phyloP scores from a whole-genome alignment of 139 green algal genomes.

The Spirogloea muscicola region DNA sequence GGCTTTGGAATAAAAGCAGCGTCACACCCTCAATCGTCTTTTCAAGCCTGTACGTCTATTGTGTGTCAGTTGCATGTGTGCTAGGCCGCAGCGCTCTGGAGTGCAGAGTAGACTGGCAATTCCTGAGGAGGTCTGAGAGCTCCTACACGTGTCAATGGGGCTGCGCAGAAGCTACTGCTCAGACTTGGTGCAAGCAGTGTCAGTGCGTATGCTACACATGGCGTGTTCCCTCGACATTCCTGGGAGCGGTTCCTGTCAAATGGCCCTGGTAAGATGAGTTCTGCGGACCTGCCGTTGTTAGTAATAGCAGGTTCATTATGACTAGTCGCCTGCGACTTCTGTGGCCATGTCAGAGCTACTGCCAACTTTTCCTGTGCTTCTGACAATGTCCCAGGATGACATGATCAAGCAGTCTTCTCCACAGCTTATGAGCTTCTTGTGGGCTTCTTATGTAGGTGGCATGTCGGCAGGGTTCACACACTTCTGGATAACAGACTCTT shows the following conservation, averaged over 20 bases:
- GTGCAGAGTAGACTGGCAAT: neutral
- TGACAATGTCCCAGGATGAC: no score
- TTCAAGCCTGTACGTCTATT: neutral
- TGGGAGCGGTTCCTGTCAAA: slow-evolving; percentile 67
- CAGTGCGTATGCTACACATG: slow-evolving; percentile 93
- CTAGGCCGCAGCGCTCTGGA: neutral
- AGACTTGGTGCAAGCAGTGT: slow-evolving; percentile 69
- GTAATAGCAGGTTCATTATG: neutral
- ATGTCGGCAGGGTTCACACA: slow-evolving; percentile 65
- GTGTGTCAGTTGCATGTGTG: neutral
- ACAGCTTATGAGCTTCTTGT: no score
- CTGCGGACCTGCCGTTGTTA: neutral
- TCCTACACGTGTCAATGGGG: slow-evolving; percentile 10
- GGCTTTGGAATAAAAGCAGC: no score
- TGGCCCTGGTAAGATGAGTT: slow-evolving; percentile 11
- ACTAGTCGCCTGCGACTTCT: neutral
- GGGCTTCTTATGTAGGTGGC: neutral
- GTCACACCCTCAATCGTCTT: neutral
- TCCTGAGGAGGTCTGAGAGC: neutral
- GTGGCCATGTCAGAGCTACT: neutral
- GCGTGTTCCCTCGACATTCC: slow-evolving; percentile 89
- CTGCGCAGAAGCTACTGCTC: slow-evolving; percentile 64
- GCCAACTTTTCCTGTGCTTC: no score
- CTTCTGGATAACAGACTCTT: slow-evolving; percentile 97
- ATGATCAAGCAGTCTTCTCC: no score